phyloP scores from a whole-genome alignment of 2,329 filamentous ascomycete species.

The Sporothrix euskadiensis region DNA sequence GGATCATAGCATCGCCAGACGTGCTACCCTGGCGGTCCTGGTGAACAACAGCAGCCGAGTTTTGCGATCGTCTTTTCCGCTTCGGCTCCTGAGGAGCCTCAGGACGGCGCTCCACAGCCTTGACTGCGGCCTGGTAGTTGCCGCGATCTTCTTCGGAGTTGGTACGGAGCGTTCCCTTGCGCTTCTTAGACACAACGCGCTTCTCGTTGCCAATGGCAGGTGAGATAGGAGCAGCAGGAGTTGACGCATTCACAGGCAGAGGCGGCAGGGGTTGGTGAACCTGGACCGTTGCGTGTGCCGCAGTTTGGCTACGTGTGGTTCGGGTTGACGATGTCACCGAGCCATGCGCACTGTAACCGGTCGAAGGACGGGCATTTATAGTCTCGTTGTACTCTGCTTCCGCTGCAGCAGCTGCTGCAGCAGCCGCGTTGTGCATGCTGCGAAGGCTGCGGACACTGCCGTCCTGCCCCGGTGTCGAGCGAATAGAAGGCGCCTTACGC shows the following conservation, averaged over 20 bases:
- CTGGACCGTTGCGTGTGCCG: slow-evolving; percentile 3
- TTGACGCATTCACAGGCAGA: neutral
- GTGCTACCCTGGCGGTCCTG: slow-evolving; percentile 16
- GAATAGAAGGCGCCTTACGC: slow-evolving; percentile 46
- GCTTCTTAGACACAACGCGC: slow-evolving; percentile 18
- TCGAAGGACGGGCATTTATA: neutral
- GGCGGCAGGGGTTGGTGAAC: slow-evolving; percentile 27
- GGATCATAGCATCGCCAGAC: neutral
- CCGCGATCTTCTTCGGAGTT: neutral
- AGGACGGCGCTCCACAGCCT: neutral
- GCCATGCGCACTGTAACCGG: neutral
- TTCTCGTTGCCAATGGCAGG: neutral
- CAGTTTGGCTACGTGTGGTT: neutral
- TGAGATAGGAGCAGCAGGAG: neutral
- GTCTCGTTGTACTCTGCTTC: slow-evolving; percentile 13
- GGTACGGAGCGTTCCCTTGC: slow-evolving; percentile 16
- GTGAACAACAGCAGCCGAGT: slow-evolving; percentile 26
- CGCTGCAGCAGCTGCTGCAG: neutral
- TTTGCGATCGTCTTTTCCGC: slow-evolving; percentile 20
- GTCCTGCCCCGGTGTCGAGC: slow-evolving; percentile 11
- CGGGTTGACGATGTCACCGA: neutral
- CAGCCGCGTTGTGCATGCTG: slow-evolving; percentile 15
- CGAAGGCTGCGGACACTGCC: slow-evolving; percentile 18
- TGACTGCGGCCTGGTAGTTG: neutral
- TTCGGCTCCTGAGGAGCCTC: neutral